Conservation (phyloP, 2,329 filamentous ascomycete species). For the Apiospora saccharicola region DNA sequence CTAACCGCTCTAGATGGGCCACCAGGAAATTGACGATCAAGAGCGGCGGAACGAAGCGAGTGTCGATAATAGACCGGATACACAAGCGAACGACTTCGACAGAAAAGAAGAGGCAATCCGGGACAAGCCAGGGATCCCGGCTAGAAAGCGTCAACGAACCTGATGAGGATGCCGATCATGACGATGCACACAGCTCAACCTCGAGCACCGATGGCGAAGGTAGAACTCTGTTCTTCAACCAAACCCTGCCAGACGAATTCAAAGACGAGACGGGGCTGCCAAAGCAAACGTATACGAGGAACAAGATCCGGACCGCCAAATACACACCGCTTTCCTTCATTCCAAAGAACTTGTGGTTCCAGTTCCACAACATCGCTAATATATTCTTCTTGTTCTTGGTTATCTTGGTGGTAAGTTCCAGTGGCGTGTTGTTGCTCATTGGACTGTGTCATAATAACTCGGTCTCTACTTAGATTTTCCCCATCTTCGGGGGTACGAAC, state of each 20-base stretch:
- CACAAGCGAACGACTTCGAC: slow-evolving; percentile 66
- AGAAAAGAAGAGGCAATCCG: slow-evolving; percentile 73
- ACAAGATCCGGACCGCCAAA: slow-evolving; percentile 98
- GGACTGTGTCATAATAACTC: slow-evolving; percentile 24
- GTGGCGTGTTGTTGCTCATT: slow-evolving; percentile 35
- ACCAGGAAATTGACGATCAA: slow-evolving; percentile 85
- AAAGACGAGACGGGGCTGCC: slow-evolving; percentile 84
- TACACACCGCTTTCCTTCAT: slow-evolving; percentile 96
- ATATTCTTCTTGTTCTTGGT: slow-evolving; percentile 98
- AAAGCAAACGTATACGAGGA: slow-evolving; percentile 74
- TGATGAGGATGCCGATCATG: slow-evolving; percentile 39
- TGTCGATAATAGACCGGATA: slow-evolving; percentile 80
- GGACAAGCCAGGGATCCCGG: slow-evolving; percentile 43
- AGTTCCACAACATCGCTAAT: slow-evolving; percentile 98
- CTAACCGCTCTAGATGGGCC: slow-evolving; percentile 91
- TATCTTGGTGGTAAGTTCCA: slow-evolving; percentile 82
- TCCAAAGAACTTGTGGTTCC: slow-evolving; percentile 96
- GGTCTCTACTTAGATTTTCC: slow-evolving; percentile 74
- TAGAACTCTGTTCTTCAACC: slow-evolving; percentile 83
- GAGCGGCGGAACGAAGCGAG: slow-evolving; percentile 79
- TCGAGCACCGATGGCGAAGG: slow-evolving; percentile 46
- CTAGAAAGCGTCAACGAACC: slow-evolving; percentile 38
- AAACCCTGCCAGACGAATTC: slow-evolving; percentile 76
- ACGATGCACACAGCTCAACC: slow-evolving; percentile 46
- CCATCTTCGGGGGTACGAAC: slow-evolving; percentile 92